These are phyloP conservation scores for Mentha longifolia DNA, from an alignment of 257 asterid species.

Conservation along the genomic window DNA sequence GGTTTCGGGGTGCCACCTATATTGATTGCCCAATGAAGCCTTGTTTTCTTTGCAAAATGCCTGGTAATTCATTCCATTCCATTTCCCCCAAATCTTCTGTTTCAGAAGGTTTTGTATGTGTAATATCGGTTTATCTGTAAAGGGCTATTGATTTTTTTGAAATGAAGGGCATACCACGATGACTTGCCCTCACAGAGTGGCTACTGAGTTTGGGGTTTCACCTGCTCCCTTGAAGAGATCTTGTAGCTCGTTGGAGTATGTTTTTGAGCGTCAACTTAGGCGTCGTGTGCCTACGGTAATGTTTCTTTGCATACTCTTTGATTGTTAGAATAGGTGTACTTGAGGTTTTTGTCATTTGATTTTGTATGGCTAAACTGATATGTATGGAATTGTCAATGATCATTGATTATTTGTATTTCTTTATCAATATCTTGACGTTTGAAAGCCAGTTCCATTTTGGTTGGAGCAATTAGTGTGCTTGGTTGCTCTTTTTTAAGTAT, in stretches of 20 bases:
- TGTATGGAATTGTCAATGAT: not conserved
- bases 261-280: constrained; percentile 81
- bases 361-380: not conserved
- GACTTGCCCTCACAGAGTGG: constrained; percentile 87
- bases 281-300: constrained; percentile 58
- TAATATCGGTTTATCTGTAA: not conserved
- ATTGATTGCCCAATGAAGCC: constrained; percentile 99
- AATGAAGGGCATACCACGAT: constrained; percentile 90
- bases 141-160: constrained; percentile 30
- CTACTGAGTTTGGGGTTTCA: constrained; percentile 76
- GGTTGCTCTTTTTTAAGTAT: constrained; percentile 2
- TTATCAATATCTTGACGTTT: constrained; percentile 8
- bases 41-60: constrained; percentile 95
- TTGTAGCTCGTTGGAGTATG: constrained; percentile 64
- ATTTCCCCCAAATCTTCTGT: not conserved
- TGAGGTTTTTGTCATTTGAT: constrained; percentile 1
- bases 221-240: constrained; percentile 71
- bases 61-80: constrained; percentile 55
- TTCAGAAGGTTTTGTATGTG: no score
- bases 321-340: not conserved
- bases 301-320: constrained; percentile 17
- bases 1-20: constrained; percentile 93
- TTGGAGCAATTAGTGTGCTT: not conserved
- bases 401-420: not conserved
- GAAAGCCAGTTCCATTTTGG: constrained; percentile 2